Evolutionary conservation across 2,329 filamentous ascomycete genomes (phyloP), one percentile per base, ranked within the genome.

Genomic region (Didymella glomerata): DNA sequence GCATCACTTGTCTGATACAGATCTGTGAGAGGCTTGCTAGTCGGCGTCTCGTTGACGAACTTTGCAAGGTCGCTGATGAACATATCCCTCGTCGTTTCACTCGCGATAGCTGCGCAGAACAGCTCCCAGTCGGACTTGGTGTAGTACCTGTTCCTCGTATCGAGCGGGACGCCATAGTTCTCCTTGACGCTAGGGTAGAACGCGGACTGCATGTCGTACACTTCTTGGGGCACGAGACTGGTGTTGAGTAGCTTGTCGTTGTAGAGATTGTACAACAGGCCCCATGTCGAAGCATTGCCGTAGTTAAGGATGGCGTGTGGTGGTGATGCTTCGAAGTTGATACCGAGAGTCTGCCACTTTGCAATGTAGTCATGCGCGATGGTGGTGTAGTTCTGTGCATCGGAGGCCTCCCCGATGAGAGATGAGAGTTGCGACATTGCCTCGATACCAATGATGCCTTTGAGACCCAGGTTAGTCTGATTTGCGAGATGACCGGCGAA

Each of bases 101-200:
- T 87, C 4, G 91, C 86, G 8, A 96, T 89, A 1, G 92, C 90
- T 46, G 92, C 92, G 1, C 91, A 90, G 76, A 95, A 93, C 74
- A 96, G 92, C 69, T 94, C 89, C 92, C 92, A 96, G 78, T 96
- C 92, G 30, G 89, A 92, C 79, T 96, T 96, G 28, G 91, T 89
- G 76, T 94, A 40, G 24, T 58, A 95, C 3, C 93, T 77, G 75
- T 95, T 91, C 46, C 92, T 86, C 65, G 86, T 90, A 76, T 96
- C 92, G 8, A 96, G 84, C 0, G 92, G 92, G 4, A 96, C 79
- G 1, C 92, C 92, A 75, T 93, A 96, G 68, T 86, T 88, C 75
- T 96, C 91, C 63, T 91, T 85, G 10, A 94, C 91, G 16, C 86
- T 84, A 62, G 86, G 83, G 78, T 96, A 96, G 91, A 91, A 96